phyloP scores from a whole-genome alignment of 805 yeast species.

The Zygotorulaspora sp. region DNA sequence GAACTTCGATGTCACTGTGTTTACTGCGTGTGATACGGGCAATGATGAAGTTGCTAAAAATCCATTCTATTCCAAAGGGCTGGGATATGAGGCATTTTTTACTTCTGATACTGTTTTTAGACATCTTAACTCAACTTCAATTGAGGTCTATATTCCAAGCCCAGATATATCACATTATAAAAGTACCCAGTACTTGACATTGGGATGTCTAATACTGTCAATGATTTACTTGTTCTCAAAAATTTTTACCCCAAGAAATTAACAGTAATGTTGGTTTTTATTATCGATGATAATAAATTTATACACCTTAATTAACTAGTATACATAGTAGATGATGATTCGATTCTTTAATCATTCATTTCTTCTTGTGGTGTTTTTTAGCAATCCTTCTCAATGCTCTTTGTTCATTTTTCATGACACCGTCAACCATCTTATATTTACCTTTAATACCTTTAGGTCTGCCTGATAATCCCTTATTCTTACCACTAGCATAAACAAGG shows the following conservation, averaged over 20 bases:
- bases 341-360: constrained; percentile 1
- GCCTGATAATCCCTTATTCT: constrained; percentile 81
- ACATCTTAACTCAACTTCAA: constrained; percentile 26
- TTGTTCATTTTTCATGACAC: constrained; percentile 95
- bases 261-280: neutral
- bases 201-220: constrained; percentile 35
- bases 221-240: constrained; percentile 33
- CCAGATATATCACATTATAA: constrained; percentile 34
- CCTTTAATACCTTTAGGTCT: constrained; percentile 97
- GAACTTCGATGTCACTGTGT: constrained; percentile 40
- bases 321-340: constrained; percentile 3
- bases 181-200: constrained; percentile 37
- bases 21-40: constrained; percentile 47
- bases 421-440: constrained; percentile 98
- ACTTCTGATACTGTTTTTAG: constrained; percentile 44
- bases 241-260: constrained; percentile 7
- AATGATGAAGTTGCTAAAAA: constrained; percentile 25
- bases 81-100: constrained; percentile 46
- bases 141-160: constrained; percentile 41
- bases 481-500: constrained; percentile 81
- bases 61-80: constrained; percentile 38
- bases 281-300: neutral
- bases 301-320: constrained; percentile 6
- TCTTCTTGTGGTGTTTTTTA: constrained; percentile 67
- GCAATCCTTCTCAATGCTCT: constrained; percentile 87